Conservation (phyloP, 352 stramenopile species). For the Hyaloperonospora brassicae region DNA sequence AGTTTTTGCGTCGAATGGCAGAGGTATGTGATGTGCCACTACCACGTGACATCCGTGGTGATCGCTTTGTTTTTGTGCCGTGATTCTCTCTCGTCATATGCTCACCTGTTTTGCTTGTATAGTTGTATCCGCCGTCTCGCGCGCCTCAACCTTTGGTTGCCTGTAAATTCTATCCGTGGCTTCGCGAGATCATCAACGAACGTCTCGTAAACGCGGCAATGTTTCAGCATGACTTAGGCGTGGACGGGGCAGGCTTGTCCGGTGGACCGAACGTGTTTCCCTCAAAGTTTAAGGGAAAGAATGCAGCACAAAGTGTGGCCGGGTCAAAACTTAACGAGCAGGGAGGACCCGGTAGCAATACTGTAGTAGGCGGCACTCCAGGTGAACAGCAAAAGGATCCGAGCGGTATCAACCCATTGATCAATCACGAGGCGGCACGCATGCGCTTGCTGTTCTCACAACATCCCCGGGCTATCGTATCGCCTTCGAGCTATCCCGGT, state of each 20-base stretch:
- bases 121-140: slow-evolving; percentile 72
- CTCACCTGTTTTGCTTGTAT: slow-evolving; percentile 2
- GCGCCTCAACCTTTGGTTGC: slow-evolving; percentile 62
- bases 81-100: slow-evolving; percentile 3
- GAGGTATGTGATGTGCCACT: slow-evolving; percentile 36
- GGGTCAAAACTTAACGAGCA: slow-evolving; percentile 26
- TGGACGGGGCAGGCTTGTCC: slow-evolving; percentile 6
- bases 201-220: slow-evolving; percentile 57
- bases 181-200: slow-evolving; percentile 81
- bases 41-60: not conserved
- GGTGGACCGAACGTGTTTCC: slow-evolving; percentile 6
- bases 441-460: slow-evolving; percentile 47
- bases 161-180: slow-evolving; percentile 86
- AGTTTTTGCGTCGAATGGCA: slow-evolving; percentile 62
- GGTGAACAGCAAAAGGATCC: slow-evolving; percentile 39
- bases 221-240: slow-evolving; percentile 47
- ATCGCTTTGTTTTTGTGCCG: not conserved
- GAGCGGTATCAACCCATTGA: slow-evolving; percentile 34
- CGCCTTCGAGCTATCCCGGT: slow-evolving; percentile 49
- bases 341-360: slow-evolving; percentile 9
- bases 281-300: slow-evolving; percentile 41
- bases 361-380: slow-evolving; percentile 6
- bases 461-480: slow-evolving; percentile 31
- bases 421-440: slow-evolving; percentile 48
- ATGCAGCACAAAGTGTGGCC: slow-evolving; percentile 16